Evolutionary conservation across 805 yeast species (phyloP).

Genomic region (Cyberlindnera bimundalis): DNA sequence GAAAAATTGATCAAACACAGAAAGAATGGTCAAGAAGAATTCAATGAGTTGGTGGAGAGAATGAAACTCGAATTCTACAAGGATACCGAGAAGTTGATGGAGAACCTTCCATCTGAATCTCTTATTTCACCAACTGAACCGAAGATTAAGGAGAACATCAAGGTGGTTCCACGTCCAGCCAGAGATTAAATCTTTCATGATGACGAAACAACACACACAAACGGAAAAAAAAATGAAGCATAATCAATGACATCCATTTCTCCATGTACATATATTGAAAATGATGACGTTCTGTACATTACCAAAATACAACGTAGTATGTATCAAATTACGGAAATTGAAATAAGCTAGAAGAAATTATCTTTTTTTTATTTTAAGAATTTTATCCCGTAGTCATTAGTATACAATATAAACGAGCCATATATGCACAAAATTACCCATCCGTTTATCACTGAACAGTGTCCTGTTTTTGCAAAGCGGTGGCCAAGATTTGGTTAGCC

Average conservation of each 20-base stretch:
- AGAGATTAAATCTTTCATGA: slow-evolving; percentile 11
- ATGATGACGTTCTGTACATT: slow-evolving; percentile 6
- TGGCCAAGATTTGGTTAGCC: slow-evolving; percentile 52
- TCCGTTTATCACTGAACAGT: slow-evolving; percentile 7
- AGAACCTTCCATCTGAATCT: slow-evolving; percentile 20
- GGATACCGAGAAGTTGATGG: slow-evolving; percentile 12
- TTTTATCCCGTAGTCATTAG: not conserved
- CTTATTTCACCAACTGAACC: slow-evolving; percentile 23
- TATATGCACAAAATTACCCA: not conserved
- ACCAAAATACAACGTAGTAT: no score
- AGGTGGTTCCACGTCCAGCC: slow-evolving; percentile 23
- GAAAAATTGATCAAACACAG: slow-evolving; percentile 44
- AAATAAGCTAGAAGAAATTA: no score
- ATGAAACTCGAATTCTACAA: slow-evolving; percentile 45
- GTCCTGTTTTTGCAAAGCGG: slow-evolving; percentile 35
- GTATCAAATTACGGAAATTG: no score
- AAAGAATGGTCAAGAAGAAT: slow-evolving; percentile 48
- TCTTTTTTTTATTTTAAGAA: no score
- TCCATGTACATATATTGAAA: slow-evolving; percentile 10
- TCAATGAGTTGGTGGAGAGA: slow-evolving; percentile 59
- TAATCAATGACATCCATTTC: not conserved
- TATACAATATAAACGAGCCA: not conserved
- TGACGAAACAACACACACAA: no score
- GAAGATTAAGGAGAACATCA: slow-evolving; percentile 17
- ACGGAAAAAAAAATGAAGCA: no score